These are phyloP conservation scores for Pseudogymnoascus sp. DNA, from an alignment of 2,329 filamentous ascomycete species.

Conservation along the genomic window DNA sequence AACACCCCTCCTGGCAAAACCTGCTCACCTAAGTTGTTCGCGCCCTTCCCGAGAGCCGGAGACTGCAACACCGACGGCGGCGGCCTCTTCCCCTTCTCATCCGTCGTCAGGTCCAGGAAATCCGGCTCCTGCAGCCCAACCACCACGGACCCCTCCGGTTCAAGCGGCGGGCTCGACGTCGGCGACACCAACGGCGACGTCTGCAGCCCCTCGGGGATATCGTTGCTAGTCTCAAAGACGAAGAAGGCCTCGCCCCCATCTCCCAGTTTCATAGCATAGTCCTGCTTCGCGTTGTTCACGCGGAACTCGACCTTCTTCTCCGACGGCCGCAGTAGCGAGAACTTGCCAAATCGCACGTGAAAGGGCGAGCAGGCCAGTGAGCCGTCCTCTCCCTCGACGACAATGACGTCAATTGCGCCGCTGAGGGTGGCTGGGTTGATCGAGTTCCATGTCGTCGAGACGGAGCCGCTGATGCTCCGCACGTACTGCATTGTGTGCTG, in stretches of 20 bases:
- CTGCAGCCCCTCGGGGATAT: slow-evolving; percentile 86
- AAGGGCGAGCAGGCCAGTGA: slow-evolving; percentile 87
- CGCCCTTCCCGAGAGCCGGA: slow-evolving; percentile 26
- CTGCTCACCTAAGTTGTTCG: slow-evolving; percentile 26
- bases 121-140: slow-evolving; percentile 60
- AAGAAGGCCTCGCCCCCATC: slow-evolving; percentile 98
- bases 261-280: slow-evolving; percentile 96
- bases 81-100: slow-evolving; percentile 35
- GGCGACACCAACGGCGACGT: slow-evolving; percentile 92
- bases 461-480: slow-evolving; percentile 85
- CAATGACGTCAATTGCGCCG: slow-evolving; percentile 97
- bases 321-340: slow-evolving; percentile 85
- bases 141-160: slow-evolving; percentile 37
- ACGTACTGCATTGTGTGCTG: slow-evolving; percentile 85
- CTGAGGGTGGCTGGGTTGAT: slow-evolving; percentile 97
- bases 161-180: slow-evolving; percentile 70
- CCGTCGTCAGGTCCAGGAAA: slow-evolving; percentile 51
- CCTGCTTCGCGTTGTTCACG: slow-evolving; percentile 85
- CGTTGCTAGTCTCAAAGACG: slow-evolving; percentile 90
- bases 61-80: slow-evolving; percentile 38
- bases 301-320: slow-evolving; percentile 99
- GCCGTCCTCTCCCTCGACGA: slow-evolving; percentile 94
- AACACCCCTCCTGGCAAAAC: not conserved
- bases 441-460: slow-evolving; percentile 98
- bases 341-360: slow-evolving; percentile 98